These are phyloP conservation scores for Malus fusca DNA, from an alignment of 306 rosid species.

Conservation along the genomic window DNA sequence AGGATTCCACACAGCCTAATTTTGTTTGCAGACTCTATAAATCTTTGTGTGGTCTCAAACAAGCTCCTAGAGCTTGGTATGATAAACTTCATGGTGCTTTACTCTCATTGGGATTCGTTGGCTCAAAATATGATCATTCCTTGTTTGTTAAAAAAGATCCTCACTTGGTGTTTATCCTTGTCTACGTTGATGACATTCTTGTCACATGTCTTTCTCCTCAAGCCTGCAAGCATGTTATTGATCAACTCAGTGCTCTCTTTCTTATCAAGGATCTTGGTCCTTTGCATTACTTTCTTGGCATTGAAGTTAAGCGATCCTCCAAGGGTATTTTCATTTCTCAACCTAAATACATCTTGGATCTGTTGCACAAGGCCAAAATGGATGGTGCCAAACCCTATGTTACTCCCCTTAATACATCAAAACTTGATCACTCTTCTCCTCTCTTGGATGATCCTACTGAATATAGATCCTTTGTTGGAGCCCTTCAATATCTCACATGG, in stretches of 20 bases:
- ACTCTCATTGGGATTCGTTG: background rate
- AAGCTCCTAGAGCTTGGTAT: background rate
- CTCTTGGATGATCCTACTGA: background rate
- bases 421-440: background rate
- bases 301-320: no score
- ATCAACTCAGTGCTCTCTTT: background rate
- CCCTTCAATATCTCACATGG: background rate
- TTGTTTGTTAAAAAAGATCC: no score
- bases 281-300: background rate
- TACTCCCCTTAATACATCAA: background rate
- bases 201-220: background rate
- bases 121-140: background rate
- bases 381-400: background rate
- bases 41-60: background rate
- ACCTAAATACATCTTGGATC: background rate
- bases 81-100: background rate
- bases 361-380: background rate
- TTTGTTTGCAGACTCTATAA: background rate
- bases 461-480: background rate
- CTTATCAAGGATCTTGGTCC: background rate
- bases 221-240: background rate
- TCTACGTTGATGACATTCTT: background rate
- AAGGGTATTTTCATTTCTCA: background rate
- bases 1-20: background rate
- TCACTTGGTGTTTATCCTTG: background rate